Base-by-base conservation (phyloP, 352 stramenopile genomes). In the Blastocystis sp. region DNA sequence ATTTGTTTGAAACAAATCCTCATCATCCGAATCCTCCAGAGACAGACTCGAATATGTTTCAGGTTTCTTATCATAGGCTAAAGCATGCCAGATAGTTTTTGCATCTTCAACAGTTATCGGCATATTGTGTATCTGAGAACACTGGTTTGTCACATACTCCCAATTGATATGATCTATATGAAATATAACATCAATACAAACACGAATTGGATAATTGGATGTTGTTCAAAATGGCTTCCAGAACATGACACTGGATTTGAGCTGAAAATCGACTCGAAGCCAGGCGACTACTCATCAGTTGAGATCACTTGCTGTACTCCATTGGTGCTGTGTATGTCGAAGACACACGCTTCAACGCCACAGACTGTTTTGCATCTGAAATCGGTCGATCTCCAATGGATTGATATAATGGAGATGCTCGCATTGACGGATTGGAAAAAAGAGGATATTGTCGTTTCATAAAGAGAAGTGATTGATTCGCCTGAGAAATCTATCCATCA, bases 131-230 rank as follows among this genome's bases (percentile, higher is more conserved):
- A 66, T 68, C 0, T 48, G 73, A 3, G 27, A 35, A 30, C 57
- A 60, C 13, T n/a, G 42, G 11, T 17, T n/a, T 4, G 44, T 66
- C 11, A 84, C 37, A 11, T 53, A 19, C 15, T 84, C 59, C 73
- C 73, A 84, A 40, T 84, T 68, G 9, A 84, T 68, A 30, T 84
- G 73, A 44, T 84, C 70, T 81, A 64, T 56, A 57, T 11, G 9
- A 48, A 13, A 66, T 44, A 64, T 30, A 15, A 17, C 4, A 17
- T 4, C 5, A 0, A 37, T 40, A 27, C n/a, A 81, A 4, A 64
- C 70, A 40, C 0, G n/a, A 48, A 17, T 27, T n/a, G 1, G 48
- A 66, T 42, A 51, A 44, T 3, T 68, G 33, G 22, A 84, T 68
- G 13, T 37, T 22, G 1, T 24, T 27, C 1, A 42, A 51, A 22